Percentiles rank a stretch among this genome's conserved stretches.
Evolutionary conservation across 2,329 filamentous ascomycete genomes (phyloP).

Genomic region (Periconia sp.): DNA sequence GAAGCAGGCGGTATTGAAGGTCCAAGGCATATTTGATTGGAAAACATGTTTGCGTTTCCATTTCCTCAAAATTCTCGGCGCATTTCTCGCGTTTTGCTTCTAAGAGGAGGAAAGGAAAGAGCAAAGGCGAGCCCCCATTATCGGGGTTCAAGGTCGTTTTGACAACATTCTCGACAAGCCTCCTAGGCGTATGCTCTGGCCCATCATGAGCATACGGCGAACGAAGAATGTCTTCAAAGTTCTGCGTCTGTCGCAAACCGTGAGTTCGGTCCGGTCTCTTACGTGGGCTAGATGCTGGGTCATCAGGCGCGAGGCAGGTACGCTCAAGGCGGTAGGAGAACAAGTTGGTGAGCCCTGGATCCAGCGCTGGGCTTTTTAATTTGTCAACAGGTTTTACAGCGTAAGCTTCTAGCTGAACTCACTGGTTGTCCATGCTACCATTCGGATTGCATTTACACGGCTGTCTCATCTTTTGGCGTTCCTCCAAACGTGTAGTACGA

Average conservation of each 20-base stretch:
- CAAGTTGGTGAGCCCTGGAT: slow-evolving; percentile 14
- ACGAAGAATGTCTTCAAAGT: slow-evolving; percentile 12
- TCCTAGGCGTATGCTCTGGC: neutral
- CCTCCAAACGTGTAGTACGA: slow-evolving; percentile 8
- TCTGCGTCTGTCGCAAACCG: slow-evolving; percentile 16
- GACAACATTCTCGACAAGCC: slow-evolving; percentile 10
- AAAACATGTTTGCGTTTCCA: slow-evolving; percentile 21
- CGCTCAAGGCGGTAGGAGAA: slow-evolving; percentile 17
- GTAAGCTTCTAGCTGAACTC: neutral
- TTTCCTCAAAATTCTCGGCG: slow-evolving; percentile 16
- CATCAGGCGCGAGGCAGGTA: slow-evolving; percentile 5
- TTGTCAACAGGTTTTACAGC: neutral
- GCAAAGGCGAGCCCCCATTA: slow-evolving; percentile 12
- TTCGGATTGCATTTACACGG: slow-evolving; percentile 16
- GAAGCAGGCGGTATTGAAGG: slow-evolving; percentile 17
- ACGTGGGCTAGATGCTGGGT: neutral
- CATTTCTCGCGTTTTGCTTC: slow-evolving; percentile 25
- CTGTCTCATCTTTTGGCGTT: slow-evolving; percentile 16
- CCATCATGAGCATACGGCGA: slow-evolving; percentile 11
- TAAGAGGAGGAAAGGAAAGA: slow-evolving; percentile 25
- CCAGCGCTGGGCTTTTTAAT: slow-evolving; percentile 9
- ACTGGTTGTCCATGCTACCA: slow-evolving; percentile 14
- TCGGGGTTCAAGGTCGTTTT: slow-evolving; percentile 18
- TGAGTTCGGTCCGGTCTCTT: slow-evolving; percentile 21
- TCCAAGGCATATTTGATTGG: slow-evolving; percentile 19